Base-by-base conservation (phyloP, 768 basidiomycete genomes). In the Megacollybia marginata region DNA sequence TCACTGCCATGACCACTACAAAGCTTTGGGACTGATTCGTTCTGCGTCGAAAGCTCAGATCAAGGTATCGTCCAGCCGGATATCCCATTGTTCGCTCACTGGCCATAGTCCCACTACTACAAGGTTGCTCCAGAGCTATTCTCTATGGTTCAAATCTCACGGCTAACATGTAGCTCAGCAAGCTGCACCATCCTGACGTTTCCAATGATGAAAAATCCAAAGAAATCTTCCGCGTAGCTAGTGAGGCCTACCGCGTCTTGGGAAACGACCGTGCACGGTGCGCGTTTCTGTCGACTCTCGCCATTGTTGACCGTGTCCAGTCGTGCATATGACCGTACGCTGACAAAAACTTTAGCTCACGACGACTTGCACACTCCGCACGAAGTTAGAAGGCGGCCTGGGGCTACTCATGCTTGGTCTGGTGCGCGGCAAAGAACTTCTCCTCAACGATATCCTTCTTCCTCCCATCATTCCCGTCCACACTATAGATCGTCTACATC, bases 171-270 rank as follows among this genome's bases (percentile, higher is more conserved):
- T 35, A 59, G 58, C 56, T 59, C 23, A 57, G 74, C 62, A 75
- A 74, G 57, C 58, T 59, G 50, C 72, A 76, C 50, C 75, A 77
- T 55, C 75, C 75, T 1, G 75, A 77, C 51, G 64, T 77, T 19
- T 69, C 74, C 4, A 65, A 70, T 11, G 71, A 75, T 44, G 67
- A 68, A 4, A 56, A 59, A 23, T 73, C 74, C 5, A 62, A 59
- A 34, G 62, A 67, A 7, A 52, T 70, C 5, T 77, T 73, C 50
- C 55, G 61, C 11, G 66, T 67, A 23, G 67, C 69, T 7, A 71
- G 66, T 43, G 72, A 74, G 51, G 75, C 74, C 0, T 77, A 77
- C 53, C 54, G 72, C 2, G 57, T 76, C 1, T 58, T 77, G 13
- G 65, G 62, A 38, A 68, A 75, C 51, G 74, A 76, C 54, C 62